Conservation (phyloP, 1,284 basidiomycete genomes). For the Pulchroboletus neoregius region DNA sequence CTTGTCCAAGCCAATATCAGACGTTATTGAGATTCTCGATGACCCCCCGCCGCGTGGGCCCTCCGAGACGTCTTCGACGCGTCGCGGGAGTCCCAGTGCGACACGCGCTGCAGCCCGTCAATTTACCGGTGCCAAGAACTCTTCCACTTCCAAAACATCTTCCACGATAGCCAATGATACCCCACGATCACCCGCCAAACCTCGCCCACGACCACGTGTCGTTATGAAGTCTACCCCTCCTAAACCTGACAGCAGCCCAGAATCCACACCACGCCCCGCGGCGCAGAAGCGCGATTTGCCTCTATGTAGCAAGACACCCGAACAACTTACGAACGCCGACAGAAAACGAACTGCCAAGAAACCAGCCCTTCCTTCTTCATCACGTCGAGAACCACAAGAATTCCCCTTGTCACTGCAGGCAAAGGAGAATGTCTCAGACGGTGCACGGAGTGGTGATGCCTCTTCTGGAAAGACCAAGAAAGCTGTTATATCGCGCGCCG, state of each 20-base stretch:
- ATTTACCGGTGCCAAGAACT: not conserved
- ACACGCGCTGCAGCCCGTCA: not conserved
- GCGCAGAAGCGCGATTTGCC: constrained; percentile 4
- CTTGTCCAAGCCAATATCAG: constrained; percentile 19
- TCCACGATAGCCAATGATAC: not conserved
- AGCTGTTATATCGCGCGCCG: constrained; percentile 6
- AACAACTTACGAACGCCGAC: not conserved
- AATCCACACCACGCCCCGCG: constrained; percentile 18
- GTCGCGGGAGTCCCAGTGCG: not conserved
- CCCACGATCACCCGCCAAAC: constrained; percentile 2
- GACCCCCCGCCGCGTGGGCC: not conserved
- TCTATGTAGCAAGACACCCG: constrained; percentile 8
- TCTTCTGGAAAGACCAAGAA: constrained; percentile 18
- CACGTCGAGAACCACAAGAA: constrained; percentile 21
- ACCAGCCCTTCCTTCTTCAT: not conserved
- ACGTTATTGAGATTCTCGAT: constrained; percentile 12
- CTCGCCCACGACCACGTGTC: constrained; percentile 11
- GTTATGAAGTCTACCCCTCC: constrained; percentile 1
- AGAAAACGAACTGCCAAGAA: constrained; percentile 11
- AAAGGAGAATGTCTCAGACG: constrained; percentile 25
- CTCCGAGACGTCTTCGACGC: constrained; percentile 1
- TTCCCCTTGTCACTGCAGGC: constrained; percentile 25
- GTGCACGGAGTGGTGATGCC: constrained; percentile 13
- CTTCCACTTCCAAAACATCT: constrained; percentile 6
- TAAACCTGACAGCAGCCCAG: constrained; percentile 11